Conservation (phyloP, 2,329 filamentous ascomycete genomes). For the Corinectria fuckeliana region DNA sequence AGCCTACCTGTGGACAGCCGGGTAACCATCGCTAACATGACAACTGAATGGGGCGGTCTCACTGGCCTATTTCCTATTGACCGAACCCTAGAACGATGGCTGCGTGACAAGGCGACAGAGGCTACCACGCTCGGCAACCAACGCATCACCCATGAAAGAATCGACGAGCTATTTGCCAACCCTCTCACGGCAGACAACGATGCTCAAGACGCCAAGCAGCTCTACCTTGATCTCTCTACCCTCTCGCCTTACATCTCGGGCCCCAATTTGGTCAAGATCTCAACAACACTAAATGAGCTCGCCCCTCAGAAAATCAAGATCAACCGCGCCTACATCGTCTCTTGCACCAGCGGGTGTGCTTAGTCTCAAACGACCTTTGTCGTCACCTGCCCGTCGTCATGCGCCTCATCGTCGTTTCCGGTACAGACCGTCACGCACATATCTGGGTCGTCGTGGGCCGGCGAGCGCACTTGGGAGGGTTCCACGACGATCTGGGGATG, state of each 20-base stretch:
- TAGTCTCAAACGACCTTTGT: no score
- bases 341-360: slow-evolving; percentile 87
- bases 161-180: slow-evolving; percentile 76
- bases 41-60: slow-evolving; percentile 80
- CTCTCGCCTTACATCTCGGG: slow-evolving; percentile 85
- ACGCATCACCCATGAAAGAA: slow-evolving; percentile 73
- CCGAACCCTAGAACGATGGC: slow-evolving; percentile 71
- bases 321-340: slow-evolving; percentile 85
- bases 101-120: slow-evolving; percentile 76
- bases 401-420: slow-evolving; percentile 21
- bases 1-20: slow-evolving; percentile 76
- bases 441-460: slow-evolving; percentile 18
- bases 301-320: slow-evolving; percentile 76
- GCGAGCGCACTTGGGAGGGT: slow-evolving; percentile 21
- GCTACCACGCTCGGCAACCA: slow-evolving; percentile 65
- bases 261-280: slow-evolving; percentile 89
- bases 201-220: slow-evolving; percentile 81
- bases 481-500: slow-evolving; percentile 15
- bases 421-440: slow-evolving; percentile 24
- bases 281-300: slow-evolving; percentile 77
- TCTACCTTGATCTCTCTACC: slow-evolving; percentile 83
- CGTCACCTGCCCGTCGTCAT: slow-evolving; percentile 25
- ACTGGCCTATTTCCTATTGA: slow-evolving; percentile 78
- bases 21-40: slow-evolving; percentile 81
- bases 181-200: slow-evolving; percentile 74